Evolutionary conservation across 345 rosid species (phyloP), one percentile per base, ranked within the genome.

Genomic region (Lagerstroemia speciosa): DNA sequence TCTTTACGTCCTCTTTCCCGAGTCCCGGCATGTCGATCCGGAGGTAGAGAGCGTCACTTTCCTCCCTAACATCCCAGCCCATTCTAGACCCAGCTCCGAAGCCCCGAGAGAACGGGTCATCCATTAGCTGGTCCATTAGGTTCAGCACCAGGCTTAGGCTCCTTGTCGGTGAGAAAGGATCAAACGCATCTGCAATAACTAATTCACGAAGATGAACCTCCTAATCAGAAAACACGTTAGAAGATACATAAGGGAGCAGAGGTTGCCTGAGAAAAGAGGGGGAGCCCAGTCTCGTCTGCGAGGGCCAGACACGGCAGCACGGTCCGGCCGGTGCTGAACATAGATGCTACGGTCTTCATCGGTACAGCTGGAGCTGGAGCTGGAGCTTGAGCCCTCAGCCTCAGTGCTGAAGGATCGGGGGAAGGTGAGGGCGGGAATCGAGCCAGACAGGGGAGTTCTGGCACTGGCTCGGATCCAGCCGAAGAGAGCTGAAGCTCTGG

Each of bases 71-170:
- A 27, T 84, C 87, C 88, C 89, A 85, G 0, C 87, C 80, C 8
- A 84, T 68, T 1, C 85, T 41, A 38, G 33, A 79, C 67, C 5
- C 41, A 55, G 66, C 46, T 0, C 6, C 26, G 0, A 55, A 24
- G 26, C 38, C 30, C 1, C 60, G 1, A 26, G 67, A 61, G 66
- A 80, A 60, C 2, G 92, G 91, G 38, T 68, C 76, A 57, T 88
- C 89, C 71, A 79, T 70, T 16, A 85, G 55, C 9, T 72, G 84
- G 70, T 86, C 94, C 91, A 87, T 75, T 24, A 85, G 69, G 71
- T 87, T 87, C 73, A 88, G 81, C 30, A 88, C 78, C 48, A 84
- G 93, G 69, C 83, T 82, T 24, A 91, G 61, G 69, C 84, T 87
- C 72, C 91, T 83, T 0, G 83, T 75, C 2, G 97, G 80, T 2